Base-by-base conservation (phyloP, 805 yeast genomes). In the Candida golubevii region DNA sequence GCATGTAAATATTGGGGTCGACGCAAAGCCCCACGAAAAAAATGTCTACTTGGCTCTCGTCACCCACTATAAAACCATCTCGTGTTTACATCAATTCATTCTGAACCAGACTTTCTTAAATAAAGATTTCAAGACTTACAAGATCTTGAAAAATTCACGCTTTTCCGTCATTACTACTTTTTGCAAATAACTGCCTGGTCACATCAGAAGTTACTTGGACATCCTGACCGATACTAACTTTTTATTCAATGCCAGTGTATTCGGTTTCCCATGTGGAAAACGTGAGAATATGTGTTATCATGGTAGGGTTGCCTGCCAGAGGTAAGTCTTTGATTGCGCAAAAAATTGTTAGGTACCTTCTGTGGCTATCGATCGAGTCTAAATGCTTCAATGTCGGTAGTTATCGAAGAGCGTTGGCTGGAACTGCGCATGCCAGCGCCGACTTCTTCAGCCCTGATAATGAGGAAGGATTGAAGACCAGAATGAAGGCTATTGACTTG, bases 301-400 rank as follows among this genome's bases (percentile, higher is more conserved):
- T 88, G 86, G 93, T 86, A 33, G 95, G 95, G 1, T 67, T 85
- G 33, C 95, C 95, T 10, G 91, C 93, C 11, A 77, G 98, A 45
- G 99, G 99, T 3, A 93, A 93, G 64, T 85, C 96, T 3, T 82
- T 89, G 63, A 91, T 93, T 50, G 89, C 98, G 3, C 96, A 89
- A 61, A 93, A 91, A 62, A 85, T 93, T 42, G 96, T 91, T 29
- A 77, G 98, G 38, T 93, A 91, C 60, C 74, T 93, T 42, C 81
- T 89, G 30, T 93, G 99, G 99, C 74, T 91, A 33, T 85, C 95
- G 2, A 85, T 93, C 45, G 79, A 79, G 48, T 87, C 96, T 26
- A 83, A 82, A 60, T 84, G 89, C 45, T 93, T 93, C 69, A 89
- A 88, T 59, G 96, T 91, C 14, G 96, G 98, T 10, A 74, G 75